Evolutionary conservation across 208 protist genomes (phyloP), one percentile per base, ranked within the genome.

Genomic region (Balamuthia mandrillaris): DNA sequence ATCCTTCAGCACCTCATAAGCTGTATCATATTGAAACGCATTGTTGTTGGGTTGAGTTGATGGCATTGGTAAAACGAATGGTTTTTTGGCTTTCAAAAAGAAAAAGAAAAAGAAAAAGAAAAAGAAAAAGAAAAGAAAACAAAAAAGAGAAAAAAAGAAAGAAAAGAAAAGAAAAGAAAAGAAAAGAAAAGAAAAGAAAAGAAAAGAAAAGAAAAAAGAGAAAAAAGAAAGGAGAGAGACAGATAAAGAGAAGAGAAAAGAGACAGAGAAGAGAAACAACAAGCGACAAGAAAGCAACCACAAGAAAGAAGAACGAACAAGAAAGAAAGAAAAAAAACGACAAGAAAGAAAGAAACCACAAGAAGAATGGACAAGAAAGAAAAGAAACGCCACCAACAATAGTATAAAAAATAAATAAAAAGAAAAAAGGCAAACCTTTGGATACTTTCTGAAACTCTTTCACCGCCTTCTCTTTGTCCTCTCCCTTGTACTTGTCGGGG

Each of bases 1-100:
- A 77, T 94, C 90, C 35, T 21, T 86, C 18, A 95, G 68, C 7
- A 94, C 88, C 39, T 92, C 90, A 56, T 94, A 95, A 31, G 92
- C 92, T 88, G 49, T 7, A 35, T 27, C 37, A 29, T 44, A 31
- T 29, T 45, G 16, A 39, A 68, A 41, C 47, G 61, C n/a, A 0
- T 45, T 37, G 12, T 45, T 14, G 29, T 16, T 35, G 27, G 21
- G 35, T n/a, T 31, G 37, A 14, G 37, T 39, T 39, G 24, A 9
- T n/a, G 16, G 29, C 29, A 65, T 18, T 65, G 3, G 56, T 33
- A n/a, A 29, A 54, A 54, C 14, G 14, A 54, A 24, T 54, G 18
- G 14, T 54, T 54, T 24, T 24, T 14, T 54, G 47, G 35, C 27
- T 3, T 9, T 70, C 29, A 37, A 14, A 12, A 12, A 18, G 37